Evolutionary conservation across 2,329 filamentous ascomycete species (phyloP), one percentile per base, ranked within the genome.

Genomic region (Cladophialophora psammophila): DNA sequence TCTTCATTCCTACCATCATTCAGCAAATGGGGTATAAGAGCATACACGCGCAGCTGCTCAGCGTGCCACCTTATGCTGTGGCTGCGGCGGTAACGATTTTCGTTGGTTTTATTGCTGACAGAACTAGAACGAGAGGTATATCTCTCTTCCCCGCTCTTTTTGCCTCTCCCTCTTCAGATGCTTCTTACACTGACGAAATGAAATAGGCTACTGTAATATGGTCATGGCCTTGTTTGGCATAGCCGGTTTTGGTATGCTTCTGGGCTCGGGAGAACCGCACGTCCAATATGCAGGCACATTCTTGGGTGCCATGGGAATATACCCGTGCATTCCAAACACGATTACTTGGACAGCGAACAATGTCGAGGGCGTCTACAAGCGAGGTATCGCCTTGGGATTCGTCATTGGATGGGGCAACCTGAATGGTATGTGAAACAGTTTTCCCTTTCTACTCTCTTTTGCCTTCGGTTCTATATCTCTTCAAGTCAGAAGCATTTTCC

Each of bases 321-420:
- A 97, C 74, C 93, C 94, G 0, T 90, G 88, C 74, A 92, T 97
- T 64, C 81, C 92, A 8, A 95, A 96, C 76, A 96, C 92, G 0
- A 92, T 97, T 70, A 89, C 90, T 1, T 97, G 94, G 94, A 84
- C 90, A 18, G 88, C 90, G 56, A 97, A 97, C 80, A 97, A 97
- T 69, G 86, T 89, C 40, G 94, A 97, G 79, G 81, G 94, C 13
- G 91, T 94, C 2, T 96, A 96, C 80, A 97, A 97, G 82, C 88
- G 94, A 38, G 94, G 93, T 42, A 90, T 97, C 18, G 92, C 92
- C 0, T 80, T 97, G 0, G 94, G 94, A 0, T 89, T 97, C 70
- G 91, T 97, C 60, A 96, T 97, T 67, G 93, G 91, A 26, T 96
- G 92, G 92, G 94, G 94, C 36, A 97, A 97, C 75, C 81, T 97